Evolutionary conservation across 257 asterid species (phyloP).

Genomic region (Solanum gandarillasii): DNA sequence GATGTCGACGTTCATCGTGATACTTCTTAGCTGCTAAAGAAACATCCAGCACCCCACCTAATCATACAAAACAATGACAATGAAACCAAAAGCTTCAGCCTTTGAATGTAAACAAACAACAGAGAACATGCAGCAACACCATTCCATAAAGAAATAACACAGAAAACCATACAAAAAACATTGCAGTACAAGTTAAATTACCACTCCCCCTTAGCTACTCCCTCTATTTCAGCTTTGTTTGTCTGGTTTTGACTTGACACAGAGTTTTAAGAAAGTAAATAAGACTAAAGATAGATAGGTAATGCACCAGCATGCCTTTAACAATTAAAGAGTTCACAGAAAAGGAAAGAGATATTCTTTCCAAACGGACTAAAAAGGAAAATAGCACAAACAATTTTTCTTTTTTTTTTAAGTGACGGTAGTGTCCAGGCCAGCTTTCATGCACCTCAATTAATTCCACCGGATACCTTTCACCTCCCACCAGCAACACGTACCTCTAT

Average conservation of each 20-base stretch:
- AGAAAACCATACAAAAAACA: background rate
- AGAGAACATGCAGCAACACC: background rate
- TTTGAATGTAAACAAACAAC: background rate
- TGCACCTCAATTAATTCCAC: background rate
- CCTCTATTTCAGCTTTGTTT: background rate
- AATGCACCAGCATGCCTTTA: background rate
- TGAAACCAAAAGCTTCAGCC: constrained; percentile 3
- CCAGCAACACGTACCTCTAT: background rate
- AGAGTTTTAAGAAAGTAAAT: background rate
- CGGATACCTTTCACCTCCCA: background rate
- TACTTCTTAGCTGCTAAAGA: constrained; percentile 49
- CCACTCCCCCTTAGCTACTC: background rate
- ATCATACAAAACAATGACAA: constrained; percentile 5
- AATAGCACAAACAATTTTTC: background rate
- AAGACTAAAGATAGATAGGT: background rate
- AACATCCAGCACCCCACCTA: constrained; percentile 82
- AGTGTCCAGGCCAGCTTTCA: background rate
- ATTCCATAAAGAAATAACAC: background rate
- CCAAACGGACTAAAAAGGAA: background rate
- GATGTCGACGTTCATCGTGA: constrained; percentile 47
- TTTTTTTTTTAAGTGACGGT: no score
- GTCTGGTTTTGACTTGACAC: background rate
- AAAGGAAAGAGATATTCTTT: background rate
- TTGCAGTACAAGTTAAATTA: background rate
- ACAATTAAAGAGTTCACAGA: background rate